phyloP scores from a whole-genome alignment of 306 rosid species.

The Cicer arietinum region DNA sequence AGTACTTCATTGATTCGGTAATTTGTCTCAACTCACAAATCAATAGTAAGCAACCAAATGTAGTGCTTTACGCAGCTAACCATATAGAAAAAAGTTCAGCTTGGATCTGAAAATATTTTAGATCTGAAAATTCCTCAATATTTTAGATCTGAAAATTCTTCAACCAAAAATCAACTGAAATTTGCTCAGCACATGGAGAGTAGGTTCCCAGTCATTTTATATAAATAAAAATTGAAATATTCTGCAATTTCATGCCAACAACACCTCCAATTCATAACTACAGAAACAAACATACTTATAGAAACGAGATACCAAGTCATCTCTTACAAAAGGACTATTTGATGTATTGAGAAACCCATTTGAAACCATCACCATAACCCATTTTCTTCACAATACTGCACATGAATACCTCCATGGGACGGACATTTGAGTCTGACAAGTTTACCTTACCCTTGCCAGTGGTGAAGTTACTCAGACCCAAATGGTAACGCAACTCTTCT shows the following conservation, averaged over 20 bases:
- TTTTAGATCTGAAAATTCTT: slow-evolving; percentile 21
- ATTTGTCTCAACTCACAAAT: background rate
- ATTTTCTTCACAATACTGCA: slow-evolving; percentile 91
- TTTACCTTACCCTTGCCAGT: slow-evolving; percentile 88
- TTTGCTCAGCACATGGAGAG: background rate
- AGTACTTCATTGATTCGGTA: slow-evolving; percentile 3
- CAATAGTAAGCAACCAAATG: background rate
- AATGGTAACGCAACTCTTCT: slow-evolving; percentile 76
- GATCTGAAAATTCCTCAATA: slow-evolving; percentile 5
- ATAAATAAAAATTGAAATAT: slow-evolving; percentile 42
- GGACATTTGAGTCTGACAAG: slow-evolving; percentile 72
- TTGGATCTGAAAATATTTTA: background rate
- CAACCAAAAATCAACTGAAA: slow-evolving; percentile 37
- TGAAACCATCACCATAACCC: slow-evolving; percentile 96
- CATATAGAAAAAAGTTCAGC: background rate
- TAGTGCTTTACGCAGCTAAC: background rate
- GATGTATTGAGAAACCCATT: slow-evolving; percentile 91
- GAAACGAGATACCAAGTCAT: slow-evolving; percentile 47
- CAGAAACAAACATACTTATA: slow-evolving; percentile 51
- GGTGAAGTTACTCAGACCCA: slow-evolving; percentile 84
- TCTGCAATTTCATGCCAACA: slow-evolving; percentile 46
- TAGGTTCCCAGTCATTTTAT: slow-evolving; percentile 25
- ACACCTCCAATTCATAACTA: slow-evolving; percentile 46
- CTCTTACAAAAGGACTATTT: slow-evolving; percentile 52
- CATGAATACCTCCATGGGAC: slow-evolving; percentile 90